phyloP scores from a whole-genome alignment of 163 green algal genomes.

The Chloroidium sp. region DNA sequence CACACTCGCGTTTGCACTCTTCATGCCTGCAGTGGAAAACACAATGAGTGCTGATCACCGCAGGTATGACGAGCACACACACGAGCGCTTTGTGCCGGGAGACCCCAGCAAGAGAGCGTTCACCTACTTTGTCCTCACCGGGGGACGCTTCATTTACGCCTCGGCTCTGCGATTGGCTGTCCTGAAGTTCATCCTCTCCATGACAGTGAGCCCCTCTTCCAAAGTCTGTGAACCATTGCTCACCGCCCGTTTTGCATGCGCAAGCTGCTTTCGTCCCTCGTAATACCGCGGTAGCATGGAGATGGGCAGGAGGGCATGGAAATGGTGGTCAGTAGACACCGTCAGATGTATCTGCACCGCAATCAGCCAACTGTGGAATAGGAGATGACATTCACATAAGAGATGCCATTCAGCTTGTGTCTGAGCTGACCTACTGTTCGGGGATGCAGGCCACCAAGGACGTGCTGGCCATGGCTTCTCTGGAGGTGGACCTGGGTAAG shows the following conservation, averaged over 20 bases:
- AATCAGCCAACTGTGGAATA: neutral
- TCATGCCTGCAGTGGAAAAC: neutral
- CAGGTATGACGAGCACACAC: constrained; percentile 85
- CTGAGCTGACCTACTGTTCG: neutral
- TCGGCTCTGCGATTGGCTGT: constrained; percentile 85
- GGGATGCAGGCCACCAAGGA: constrained; percentile 55
- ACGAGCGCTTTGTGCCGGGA: constrained; percentile 69
- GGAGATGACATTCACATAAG: neutral
- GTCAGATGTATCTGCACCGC: neutral
- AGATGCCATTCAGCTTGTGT: neutral
- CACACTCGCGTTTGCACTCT: neutral
- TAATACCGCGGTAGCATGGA: no score
- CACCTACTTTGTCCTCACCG: constrained; percentile 96
- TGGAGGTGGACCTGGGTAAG: constrained; percentile 91
- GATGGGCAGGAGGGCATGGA: no score
- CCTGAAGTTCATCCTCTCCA: constrained; percentile 94
- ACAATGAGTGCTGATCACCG: neutral
- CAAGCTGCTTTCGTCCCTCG: neutral
- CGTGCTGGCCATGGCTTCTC: constrained; percentile 91
- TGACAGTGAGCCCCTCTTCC: constrained; percentile 58
- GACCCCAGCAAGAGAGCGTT: constrained; percentile 85
- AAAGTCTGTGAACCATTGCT: neutral
- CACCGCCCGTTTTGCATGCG: neutral
- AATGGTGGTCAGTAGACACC: no score
- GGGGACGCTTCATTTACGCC: constrained; percentile 96